Base-by-base conservation (phyloP, 768 basidiomycete species). In the Nidularia pulvinata region DNA sequence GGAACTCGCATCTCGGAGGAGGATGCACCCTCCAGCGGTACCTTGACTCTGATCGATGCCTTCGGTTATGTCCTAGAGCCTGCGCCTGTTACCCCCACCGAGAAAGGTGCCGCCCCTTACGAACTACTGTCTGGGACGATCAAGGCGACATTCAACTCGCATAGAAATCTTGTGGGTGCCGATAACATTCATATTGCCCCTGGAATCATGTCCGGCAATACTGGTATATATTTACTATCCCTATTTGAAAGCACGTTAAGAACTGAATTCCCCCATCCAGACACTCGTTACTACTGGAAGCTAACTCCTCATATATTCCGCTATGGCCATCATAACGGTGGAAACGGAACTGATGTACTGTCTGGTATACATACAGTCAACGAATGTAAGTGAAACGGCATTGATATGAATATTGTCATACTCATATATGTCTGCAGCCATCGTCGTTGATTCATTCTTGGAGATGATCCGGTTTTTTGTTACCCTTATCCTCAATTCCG, bases 401-500 rank as follows among this genome's bases (percentile, higher is more conserved):
- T 30, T 30, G 25, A 30, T 4, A 30, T 30, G 25, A 30, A 30
- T 11, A 19, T 49, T 46, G 13, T 33, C 9, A 19, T 35, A 34
- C 56, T 65, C 46, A 65, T 55, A 55, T 35, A 19, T 34, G 51
- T 35, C 30, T 6, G 14, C 53, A 88, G 88, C 72, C 22, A 68
- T 85, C 16, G 58, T 69, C 7, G 75, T 74, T 1, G 78, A 81
- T 54, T 67, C 70, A 4, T 82, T 88, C 55, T 64, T 89, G 45
- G 86, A 88, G 63, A 78, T 83, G 51, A 82, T 89, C 45, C 72
- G 81, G 25, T 91, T 90, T 69, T 89, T 82, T 63, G 71, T 79
- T 1, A 77, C 77, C 2, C 70, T 90, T 35, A 82, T 91, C 16
- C 70, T 91, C 42, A 91, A 90, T 57, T 77, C 74, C 1, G 88